Percentiles rank a stretch among this genome's conserved stretches.
Conservation (phyloP, 495 filamentous ascomycete species). For the Rhizodiscina lignyota region DNA sequence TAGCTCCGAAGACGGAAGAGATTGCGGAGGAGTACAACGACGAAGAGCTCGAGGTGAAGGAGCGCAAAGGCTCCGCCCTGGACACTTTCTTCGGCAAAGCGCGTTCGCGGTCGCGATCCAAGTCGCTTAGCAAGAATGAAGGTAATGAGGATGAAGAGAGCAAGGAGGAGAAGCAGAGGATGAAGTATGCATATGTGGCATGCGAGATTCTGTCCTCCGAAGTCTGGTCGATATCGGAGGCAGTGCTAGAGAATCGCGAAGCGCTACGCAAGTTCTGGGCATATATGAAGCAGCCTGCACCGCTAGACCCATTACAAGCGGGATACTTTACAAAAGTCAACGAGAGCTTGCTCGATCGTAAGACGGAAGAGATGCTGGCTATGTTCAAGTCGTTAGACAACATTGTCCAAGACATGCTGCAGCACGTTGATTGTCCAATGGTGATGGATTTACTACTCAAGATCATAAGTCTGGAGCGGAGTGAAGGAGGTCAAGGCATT, state of each 20-base stretch:
- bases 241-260: conserved; percentile 67
- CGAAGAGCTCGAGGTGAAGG: conserved; percentile 46
- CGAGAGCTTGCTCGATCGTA: conserved; percentile 88
- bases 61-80: conserved; percentile 10
- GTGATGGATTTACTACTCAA: conserved; percentile 96
- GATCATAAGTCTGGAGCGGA: conserved; percentile 92
- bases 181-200: conserved; percentile 81
- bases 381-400: conserved; percentile 70
- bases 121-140: conserved; percentile 13
- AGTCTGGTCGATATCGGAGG: conserved; percentile 88
- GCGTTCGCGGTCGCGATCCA: conserved; percentile 11
- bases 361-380: conserved; percentile 89
- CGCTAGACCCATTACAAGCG: conserved; percentile 81
- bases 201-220: conserved; percentile 91
- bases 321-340: conserved; percentile 99
- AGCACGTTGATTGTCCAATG: conserved; percentile 95
- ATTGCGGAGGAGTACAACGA: conserved; percentile 5
- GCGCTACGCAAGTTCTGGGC: conserved; percentile 76
- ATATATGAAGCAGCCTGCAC: conserved; percentile 62
- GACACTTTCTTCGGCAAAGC: conserved; percentile 19
- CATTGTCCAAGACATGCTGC: conserved; percentile 68
- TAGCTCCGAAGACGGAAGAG: conserved; percentile 46
- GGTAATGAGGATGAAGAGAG: conserved; percentile 18
- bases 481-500: conserved; percentile 77
- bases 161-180: conserved; percentile 59